phyloP scores from a whole-genome alignment of 352 stramenopile species.

The Globisporangium nunn region DNA sequence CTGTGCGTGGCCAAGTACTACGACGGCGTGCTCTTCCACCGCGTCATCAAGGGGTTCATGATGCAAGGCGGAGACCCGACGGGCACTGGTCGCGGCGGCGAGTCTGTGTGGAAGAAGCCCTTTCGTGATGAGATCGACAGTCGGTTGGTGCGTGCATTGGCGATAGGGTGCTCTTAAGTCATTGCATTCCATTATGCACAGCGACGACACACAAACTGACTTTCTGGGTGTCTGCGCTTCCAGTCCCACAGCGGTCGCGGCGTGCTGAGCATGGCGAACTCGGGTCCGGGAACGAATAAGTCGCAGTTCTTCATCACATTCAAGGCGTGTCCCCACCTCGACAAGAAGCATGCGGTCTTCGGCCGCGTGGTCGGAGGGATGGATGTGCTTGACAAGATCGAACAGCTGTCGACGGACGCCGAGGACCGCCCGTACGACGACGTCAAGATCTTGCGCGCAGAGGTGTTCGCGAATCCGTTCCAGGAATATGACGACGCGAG shows the following conservation, averaged over 20 bases:
- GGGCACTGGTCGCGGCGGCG: slow-evolving; percentile 90
- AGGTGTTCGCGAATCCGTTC: slow-evolving; percentile 89
- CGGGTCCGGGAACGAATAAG: slow-evolving; percentile 92
- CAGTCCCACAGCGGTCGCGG: slow-evolving; percentile 84
- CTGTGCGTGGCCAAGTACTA: slow-evolving; percentile 93
- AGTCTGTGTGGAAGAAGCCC: slow-evolving; percentile 91
- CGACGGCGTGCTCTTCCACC: slow-evolving; percentile 93
- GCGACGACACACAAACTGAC: background rate
- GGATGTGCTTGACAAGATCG: slow-evolving; percentile 74
- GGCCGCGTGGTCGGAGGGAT: slow-evolving; percentile 91
- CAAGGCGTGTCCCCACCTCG: slow-evolving; percentile 92
- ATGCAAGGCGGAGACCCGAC: slow-evolving; percentile 92
- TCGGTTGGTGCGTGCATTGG: slow-evolving; percentile 57
- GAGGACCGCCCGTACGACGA: slow-evolving; percentile 82
- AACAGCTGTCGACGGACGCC: slow-evolving; percentile 59
- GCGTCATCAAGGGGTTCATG: slow-evolving; percentile 97
- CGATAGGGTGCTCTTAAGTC: no score
- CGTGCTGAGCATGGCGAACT: slow-evolving; percentile 96
- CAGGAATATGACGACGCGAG: slow-evolving; percentile 73
- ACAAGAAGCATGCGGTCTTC: slow-evolving; percentile 98
- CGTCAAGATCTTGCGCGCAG: slow-evolving; percentile 66
- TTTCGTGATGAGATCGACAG: slow-evolving; percentile 98
- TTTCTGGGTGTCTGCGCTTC: background rate
- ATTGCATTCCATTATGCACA: no score
- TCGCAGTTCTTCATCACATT: slow-evolving; percentile 99